Conservation (phyloP, 2,329 filamentous ascomycete genomes). For the Aspergillus sp. region DNA sequence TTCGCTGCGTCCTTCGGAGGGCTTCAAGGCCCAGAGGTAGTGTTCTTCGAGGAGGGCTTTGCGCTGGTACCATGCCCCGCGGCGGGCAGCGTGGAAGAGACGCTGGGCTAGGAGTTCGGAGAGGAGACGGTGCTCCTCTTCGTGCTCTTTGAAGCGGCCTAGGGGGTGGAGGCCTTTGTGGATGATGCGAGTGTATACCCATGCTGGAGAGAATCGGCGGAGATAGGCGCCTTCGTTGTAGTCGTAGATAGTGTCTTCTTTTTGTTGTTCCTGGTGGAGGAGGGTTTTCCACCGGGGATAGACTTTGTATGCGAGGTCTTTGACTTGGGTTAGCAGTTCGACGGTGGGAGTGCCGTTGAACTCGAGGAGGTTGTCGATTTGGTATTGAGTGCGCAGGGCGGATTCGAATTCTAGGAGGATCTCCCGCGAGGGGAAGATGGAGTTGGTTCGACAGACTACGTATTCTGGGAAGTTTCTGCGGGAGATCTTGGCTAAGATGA, state of each 20-base stretch:
- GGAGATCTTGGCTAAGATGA: slow-evolving; percentile 89
- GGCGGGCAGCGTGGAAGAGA: slow-evolving; percentile 79
- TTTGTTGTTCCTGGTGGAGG: slow-evolving; percentile 71
- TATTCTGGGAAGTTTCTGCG: slow-evolving; percentile 85
- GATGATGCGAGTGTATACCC: slow-evolving; percentile 89
- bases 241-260: slow-evolving; percentile 75
- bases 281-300: slow-evolving; percentile 79
- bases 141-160: slow-evolving; percentile 78
- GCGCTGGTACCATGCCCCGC: slow-evolving; percentile 93
- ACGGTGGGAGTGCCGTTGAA: slow-evolving; percentile 70
- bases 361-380: slow-evolving; percentile 79
- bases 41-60: slow-evolving; percentile 93
- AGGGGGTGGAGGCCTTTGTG: slow-evolving; percentile 82
- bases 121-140: slow-evolving; percentile 72
- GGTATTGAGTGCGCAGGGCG: slow-evolving; percentile 76
- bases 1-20: slow-evolving; percentile 49
- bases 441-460: slow-evolving; percentile 83
- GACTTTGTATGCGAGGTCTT: slow-evolving; percentile 71
- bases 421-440: slow-evolving; percentile 77
- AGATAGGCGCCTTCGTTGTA: slow-evolving; percentile 86
- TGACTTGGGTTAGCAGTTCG: slow-evolving; percentile 65
- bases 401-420: slow-evolving; percentile 86
- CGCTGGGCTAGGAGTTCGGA: slow-evolving; percentile 74
- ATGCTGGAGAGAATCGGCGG: slow-evolving; percentile 83
- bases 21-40: slow-evolving; percentile 73